Conservation (phyloP, 2,329 filamentous ascomycete genomes). For the Bipolaris cookei region DNA sequence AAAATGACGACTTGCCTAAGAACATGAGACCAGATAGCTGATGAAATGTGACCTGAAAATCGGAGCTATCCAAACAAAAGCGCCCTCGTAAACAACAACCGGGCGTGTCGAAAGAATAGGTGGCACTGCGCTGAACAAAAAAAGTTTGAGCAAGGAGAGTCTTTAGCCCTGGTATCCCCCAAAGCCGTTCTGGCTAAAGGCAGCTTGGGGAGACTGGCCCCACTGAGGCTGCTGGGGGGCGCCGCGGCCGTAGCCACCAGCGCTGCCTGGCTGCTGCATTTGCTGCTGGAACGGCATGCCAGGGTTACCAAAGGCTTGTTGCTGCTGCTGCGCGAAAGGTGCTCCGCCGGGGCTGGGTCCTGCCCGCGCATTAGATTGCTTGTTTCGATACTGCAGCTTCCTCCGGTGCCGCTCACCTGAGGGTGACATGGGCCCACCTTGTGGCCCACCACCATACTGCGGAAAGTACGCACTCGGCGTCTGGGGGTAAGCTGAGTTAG, state of each 20-base stretch:
- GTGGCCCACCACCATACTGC: conserved; percentile 79
- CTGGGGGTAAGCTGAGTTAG: conserved; percentile 76
- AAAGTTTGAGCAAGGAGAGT: conserved; percentile 25
- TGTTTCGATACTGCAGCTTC: conserved; percentile 46
- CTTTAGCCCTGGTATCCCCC: conserved; percentile 65
- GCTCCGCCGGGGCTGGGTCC: conserved; percentile 66
- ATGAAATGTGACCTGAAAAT: conserved; percentile 40
- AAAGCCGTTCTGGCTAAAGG: conserved; percentile 62
- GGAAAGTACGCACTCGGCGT: conserved; percentile 86
- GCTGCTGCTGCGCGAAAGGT: conserved; percentile 61
- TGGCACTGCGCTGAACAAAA: conserved; percentile 39
- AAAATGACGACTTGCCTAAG: conserved; percentile 36
- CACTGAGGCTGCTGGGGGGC: conserved; percentile 62
- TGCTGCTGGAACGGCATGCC: conserved; percentile 55
- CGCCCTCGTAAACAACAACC: conserved; percentile 45
- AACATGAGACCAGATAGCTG: conserved; percentile 43
- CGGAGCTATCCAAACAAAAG: conserved; percentile 46
- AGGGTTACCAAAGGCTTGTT: conserved; percentile 68
- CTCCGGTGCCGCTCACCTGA: conserved; percentile 55
- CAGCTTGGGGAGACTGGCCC: conserved; percentile 57
- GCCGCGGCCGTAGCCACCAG: conserved; percentile 84
- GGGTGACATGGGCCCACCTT: conserved; percentile 62
- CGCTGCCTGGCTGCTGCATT: conserved; percentile 63
- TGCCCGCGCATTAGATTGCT: conserved; percentile 50
- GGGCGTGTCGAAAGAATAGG: conserved; percentile 43